A percentile compares a stretch with the other conserved stretches of the same genome.
Evolutionary conservation across 768 basidiomycete genomes (phyloP).

Genomic region (Xerocomellus chrysenteron): DNA sequence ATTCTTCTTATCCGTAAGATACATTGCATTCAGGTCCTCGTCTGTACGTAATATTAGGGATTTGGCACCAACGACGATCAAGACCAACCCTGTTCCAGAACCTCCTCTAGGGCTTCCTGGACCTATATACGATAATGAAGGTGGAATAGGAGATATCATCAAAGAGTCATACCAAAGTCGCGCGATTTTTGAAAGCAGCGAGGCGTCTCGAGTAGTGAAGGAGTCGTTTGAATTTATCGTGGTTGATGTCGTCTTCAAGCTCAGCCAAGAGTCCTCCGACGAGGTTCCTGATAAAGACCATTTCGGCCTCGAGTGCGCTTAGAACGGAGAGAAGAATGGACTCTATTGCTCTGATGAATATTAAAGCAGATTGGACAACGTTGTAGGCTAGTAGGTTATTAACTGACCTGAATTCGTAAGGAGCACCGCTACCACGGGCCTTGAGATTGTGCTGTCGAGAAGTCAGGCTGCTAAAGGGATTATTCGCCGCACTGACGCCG

Average conservation of each 20-base stretch:
- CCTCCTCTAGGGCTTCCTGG: conserved; percentile 87
- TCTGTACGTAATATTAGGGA: conserved; percentile 46
- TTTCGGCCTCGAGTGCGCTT: conserved; percentile 92
- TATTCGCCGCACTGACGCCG: conserved; percentile 17
- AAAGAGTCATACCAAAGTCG: conserved; percentile 59
- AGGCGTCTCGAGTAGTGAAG: conserved; percentile 90
- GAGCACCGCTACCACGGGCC: conserved; percentile 61
- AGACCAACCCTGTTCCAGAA: conserved; percentile 77
- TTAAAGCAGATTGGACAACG: conserved; percentile 13
- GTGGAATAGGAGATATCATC: not conserved
- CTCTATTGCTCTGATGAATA: conserved; percentile 75
- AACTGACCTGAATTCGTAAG: conserved; percentile 84
- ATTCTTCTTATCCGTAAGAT: conserved; percentile 82
- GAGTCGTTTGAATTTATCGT: conserved; percentile 89
- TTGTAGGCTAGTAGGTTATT: conserved; percentile 17
- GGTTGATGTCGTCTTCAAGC: conserved; percentile 93
- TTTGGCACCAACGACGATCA: not conserved
- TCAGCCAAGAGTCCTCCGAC: conserved; percentile 89
- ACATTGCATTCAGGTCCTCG: conserved; percentile 94
- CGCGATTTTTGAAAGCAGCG: conserved; percentile 87
- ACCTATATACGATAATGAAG: conserved; percentile 49
- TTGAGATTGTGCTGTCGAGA: conserved; percentile 75
- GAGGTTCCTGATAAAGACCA: conserved; percentile 90
- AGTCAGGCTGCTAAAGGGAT: conserved; percentile 8
- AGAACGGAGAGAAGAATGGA: conserved; percentile 89